phyloP scores from a whole-genome alignment of 2,329 filamentous ascomycete genomes.

The Aspergillus fijiensis region DNA sequence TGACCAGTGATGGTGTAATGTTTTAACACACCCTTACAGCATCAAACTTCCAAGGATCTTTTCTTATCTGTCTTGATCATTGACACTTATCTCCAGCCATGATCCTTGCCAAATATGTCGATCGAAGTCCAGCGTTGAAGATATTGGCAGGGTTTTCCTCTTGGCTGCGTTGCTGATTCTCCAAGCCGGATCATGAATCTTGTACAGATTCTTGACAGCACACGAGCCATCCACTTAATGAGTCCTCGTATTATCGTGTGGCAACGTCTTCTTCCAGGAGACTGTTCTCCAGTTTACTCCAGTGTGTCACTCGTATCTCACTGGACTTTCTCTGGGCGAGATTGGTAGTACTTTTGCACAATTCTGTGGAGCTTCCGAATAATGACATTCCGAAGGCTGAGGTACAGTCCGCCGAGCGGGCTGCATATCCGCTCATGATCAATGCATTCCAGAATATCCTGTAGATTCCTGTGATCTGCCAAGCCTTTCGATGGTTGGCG shows the following conservation, averaged over 20 bases:
- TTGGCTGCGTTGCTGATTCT: not conserved
- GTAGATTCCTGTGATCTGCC: constrained; percentile 8
- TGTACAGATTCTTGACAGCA: not conserved
- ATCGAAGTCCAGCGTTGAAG: not conserved
- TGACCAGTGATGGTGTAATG: constrained; percentile 17
- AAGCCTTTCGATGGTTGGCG: not conserved
- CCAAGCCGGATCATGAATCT: too few species aligned
- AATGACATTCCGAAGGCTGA: constrained; percentile 13
- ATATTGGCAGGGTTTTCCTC: not conserved
- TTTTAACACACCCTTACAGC: not conserved
- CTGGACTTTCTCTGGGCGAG: not conserved
- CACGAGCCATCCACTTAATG: not conserved
- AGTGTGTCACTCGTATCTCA: not conserved
- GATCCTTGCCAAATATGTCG: not conserved
- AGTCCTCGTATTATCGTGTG: not conserved
- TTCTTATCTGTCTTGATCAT: not conserved
- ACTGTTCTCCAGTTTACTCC: not conserved
- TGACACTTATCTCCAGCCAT: not conserved
- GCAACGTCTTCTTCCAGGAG: not conserved
- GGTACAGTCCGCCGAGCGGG: constrained; percentile 4
- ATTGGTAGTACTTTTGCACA: constrained; percentile 14
- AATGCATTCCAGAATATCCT: constrained; percentile 10
- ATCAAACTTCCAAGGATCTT: constrained; percentile 15
- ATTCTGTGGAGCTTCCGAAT: constrained; percentile 12
- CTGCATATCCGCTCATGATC: constrained; percentile 1